A percentile compares a stretch with the other conserved stretches of the same genome.
phyloP scores from a whole-genome alignment of 148 eudicot species.

The Vaccinium corymbosum region DNA sequence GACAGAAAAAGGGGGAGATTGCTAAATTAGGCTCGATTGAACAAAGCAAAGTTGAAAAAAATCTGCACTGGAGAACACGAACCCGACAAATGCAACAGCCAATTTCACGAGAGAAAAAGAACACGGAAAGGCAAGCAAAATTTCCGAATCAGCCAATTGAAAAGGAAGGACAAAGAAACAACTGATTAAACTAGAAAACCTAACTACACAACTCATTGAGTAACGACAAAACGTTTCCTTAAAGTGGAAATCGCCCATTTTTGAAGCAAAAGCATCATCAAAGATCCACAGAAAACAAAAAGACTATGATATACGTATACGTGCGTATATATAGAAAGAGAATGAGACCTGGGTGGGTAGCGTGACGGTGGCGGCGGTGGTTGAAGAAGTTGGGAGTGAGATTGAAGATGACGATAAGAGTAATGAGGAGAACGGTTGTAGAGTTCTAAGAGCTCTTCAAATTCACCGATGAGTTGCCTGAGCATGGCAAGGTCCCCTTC shows the following conservation, averaged over 20 bases:
- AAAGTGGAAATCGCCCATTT: not conserved
- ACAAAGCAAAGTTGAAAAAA: not conserved
- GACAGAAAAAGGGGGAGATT: not conserved
- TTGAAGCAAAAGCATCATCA: constrained; percentile 4
- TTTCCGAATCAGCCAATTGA: not conserved
- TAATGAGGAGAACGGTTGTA: constrained; percentile 19
- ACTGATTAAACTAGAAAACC: constrained; percentile 9
- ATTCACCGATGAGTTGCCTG: constrained; percentile 64
- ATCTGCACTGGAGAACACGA: not conserved
- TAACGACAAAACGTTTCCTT: not conserved
- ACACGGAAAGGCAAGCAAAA: not conserved
- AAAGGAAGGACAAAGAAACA: constrained; percentile 13
- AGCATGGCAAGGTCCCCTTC: constrained; percentile 49
- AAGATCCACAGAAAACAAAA: not conserved
- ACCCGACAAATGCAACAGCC: not conserved
- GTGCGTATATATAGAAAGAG: not conserved
- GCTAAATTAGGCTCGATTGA: not conserved
- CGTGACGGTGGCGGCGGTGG: constrained; percentile 21
- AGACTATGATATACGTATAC: not conserved
- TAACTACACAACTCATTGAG: not conserved
- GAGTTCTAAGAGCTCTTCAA: constrained; percentile 52
- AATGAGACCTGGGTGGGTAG: constrained; percentile 32
- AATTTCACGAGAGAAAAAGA: not conserved
- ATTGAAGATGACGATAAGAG: constrained; percentile 22
- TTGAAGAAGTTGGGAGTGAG: constrained; percentile 12